Base-by-base conservation (phyloP, 1,139 yeast species). In the Geotrichum histeridarum region DNA sequence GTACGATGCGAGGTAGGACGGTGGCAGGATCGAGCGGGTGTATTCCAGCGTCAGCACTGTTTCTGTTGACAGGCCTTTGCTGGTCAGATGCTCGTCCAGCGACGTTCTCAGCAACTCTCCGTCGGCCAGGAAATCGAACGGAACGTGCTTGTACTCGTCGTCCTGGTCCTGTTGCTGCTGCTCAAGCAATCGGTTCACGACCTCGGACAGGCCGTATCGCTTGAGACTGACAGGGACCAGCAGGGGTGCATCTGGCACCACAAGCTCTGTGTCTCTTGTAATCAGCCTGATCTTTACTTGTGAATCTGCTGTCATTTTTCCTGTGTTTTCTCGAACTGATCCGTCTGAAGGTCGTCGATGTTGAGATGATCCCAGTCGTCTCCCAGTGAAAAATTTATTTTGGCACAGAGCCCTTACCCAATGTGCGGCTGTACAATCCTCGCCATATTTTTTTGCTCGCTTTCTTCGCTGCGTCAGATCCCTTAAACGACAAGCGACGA, bases 11-110 rank as follows among this genome's bases (percentile, higher is more conserved):
- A 90, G 76, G 67, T 82, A 91, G 42, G 93, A 83, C 12, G 99
- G 99, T 18, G 99, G 99, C 56, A 91, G 78, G 45, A 91, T 87
- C 0, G 96, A 91, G 62, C 96, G 79, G 15, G 96, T 89, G 72
- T 93, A 93, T 67, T 93, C 99, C 55, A 93, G 74, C 37, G 83
- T 83, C 58, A 93, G 71, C 55, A 84, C 81, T 0, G 89, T 81
- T 77, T 93, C 99, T 49, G 83, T 79, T 4, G 96, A 87, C 52
- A 91, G 76, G 7, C 93, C 98, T 58, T 87, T 80, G 55, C 79
- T 74, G 22, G 82, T 77, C 63, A 93, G 75, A 70, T 91, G 91
- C 22, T 86, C 94, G 54, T 87, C 85, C 55, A 93, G 74, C 1
- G 96, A 84, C 1, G 86, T 79, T 61, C 94, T 82, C 58, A 91